Base-by-base conservation (phyloP, 306 rosid species). In the Prunus armeniaca region DNA sequence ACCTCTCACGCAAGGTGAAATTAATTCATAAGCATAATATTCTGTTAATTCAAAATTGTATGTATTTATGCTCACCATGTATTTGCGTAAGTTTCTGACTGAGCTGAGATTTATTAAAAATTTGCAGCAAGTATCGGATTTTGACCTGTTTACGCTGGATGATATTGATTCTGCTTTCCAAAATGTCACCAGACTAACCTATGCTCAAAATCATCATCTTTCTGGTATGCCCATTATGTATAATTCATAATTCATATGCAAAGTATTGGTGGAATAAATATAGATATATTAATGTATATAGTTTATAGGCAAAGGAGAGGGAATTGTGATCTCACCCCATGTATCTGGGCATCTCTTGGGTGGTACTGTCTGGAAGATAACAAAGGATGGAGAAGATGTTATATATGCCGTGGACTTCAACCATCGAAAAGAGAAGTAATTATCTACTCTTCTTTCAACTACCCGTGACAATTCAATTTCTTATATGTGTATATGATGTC, bases 321-420 rank as follows among this genome's bases (percentile, higher is more conserved):
- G 97, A 71, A 90, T 95, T 73, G 96, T 95, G 73, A 92, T 95
- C 82, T 93, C 99, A 2, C 97, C 97, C 47, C 97, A 92, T 71
- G 92, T 83, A 88, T 96, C 97, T 65, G 99, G 99, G 64, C 99
- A 95, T 89, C 89, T 95, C 28, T 84, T 95, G 89, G 99, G 99
- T 65, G 99, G 99, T 57, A 89, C 96, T 17, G 80, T 88, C 32
- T 95, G 99, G 99, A 95, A 89, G 86, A 92, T 95, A 73, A 92
- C 99, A 19, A 95, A 95, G 85, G 99, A 95, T 78, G 97, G 99
- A 2, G 97, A 95, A 74, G 99, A 95, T 51, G 93, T 95, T 80
- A 87, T 95, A 79, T 95, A 95, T 84, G 99, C 99, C 58, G 97
- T 95, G 70, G 99, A 95, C 81, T 95, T 89, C 73, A 95, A 95